A percentile compares a stretch with the other conserved stretches of the same genome.
These are phyloP conservation scores for Cercospora sp. DNA, from an alignment of 2,329 filamentous ascomycete species.

Conservation along the genomic window DNA sequence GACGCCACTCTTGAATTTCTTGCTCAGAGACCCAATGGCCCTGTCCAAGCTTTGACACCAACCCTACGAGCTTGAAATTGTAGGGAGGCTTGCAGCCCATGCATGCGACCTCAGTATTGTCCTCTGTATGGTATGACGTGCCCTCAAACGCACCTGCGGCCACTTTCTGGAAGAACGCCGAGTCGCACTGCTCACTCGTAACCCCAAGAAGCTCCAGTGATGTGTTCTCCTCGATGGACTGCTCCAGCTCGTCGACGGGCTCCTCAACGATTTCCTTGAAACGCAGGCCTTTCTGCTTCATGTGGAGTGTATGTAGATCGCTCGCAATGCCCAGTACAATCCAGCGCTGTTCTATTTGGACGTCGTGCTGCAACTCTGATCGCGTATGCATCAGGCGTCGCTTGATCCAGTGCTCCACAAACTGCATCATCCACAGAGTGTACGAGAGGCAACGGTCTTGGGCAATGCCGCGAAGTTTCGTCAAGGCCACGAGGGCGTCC, in stretches of 20 bases:
- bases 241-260: neutral
- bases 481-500: neutral
- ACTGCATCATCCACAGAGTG: neutral
- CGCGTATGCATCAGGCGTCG: neutral
- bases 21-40: too few relatives aligned
- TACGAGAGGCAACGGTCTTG: neutral
- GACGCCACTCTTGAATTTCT: too few relatives aligned
- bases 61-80: neutral
- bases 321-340: too few relatives aligned
- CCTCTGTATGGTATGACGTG: neutral
- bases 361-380: neutral
- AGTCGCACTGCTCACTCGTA: neutral
- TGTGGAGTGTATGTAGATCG: neutral
- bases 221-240: neutral
- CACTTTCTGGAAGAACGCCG: neutral
- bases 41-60: neutral
- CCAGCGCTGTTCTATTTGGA: neutral
- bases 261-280: neutral
- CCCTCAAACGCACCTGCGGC: neutral
- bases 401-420: conserved; percentile 1
- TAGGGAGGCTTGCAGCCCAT: neutral
- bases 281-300: neutral
- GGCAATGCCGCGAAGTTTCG: neutral
- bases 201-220: neutral
- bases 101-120: neutral